Evolutionary conservation across 768 basidiomycete genomes (phyloP), one percentile per base, ranked within the genome.

Genomic region (Boletus tomentosulus): DNA sequence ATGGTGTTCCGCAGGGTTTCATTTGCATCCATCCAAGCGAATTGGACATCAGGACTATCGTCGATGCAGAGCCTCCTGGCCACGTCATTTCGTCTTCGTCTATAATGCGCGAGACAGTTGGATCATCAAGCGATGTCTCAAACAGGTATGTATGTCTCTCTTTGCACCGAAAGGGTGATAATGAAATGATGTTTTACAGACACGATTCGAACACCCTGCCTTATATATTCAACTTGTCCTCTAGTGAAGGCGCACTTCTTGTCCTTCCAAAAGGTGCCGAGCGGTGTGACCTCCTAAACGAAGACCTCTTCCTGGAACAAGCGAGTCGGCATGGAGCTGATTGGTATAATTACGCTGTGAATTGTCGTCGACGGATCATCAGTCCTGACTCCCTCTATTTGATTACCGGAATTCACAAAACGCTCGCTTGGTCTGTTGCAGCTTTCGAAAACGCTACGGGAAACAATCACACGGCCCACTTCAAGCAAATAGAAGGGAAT

Each of bases 181-280:
- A 22, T n/a, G 2, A 19, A 15, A 30, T n/a, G 2, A 19, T 16
- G 9, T 13, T 38, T 19, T 4, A n/a, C 25, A 46, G 38, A 1
- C 13, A 15, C 8, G 39, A 19, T 11, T 35, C 1, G n/a, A n/a
- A 19, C 12, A 34, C 13, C 2, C n/a, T 50, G 2, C 41, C n/a
- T 3, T 60, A 57, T 9, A 49, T 54, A 10, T 58, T 65, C 11
- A 22, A 24, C 24, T 30, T 63, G 3, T 54, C 62, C 1, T 56
- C 62, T 1, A 37, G 24, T 2, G 67, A 63, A 55, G 72, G 68
- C 0, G 69, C 73, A 8, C 50, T 71, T 6, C 58, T 74, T 6
- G 53, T 66, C n/a, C 61, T 74, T 24, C 71, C 72, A 0, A 61
- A 69, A 31, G 73, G 70, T 1, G 66, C 69, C 0, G 30, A 35